phyloP scores from a whole-genome alignment of 441 rosid genomes.

The Melastoma candidum region DNA sequence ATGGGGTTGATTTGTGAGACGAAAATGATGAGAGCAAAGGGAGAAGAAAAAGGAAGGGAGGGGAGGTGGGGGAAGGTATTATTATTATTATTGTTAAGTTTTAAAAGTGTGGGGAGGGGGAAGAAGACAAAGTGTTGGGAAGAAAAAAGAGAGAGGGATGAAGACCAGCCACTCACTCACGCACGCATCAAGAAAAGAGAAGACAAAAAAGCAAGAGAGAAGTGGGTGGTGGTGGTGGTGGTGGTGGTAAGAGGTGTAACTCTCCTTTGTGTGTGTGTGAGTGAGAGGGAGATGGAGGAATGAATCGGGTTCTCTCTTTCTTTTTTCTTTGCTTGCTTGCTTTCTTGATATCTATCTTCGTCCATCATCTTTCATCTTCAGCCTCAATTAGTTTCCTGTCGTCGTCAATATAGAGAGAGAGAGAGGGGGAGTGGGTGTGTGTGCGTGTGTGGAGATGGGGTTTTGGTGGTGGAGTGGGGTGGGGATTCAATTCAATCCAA shows the following conservation, averaged over 20 bases:
- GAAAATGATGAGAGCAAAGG: neutral
- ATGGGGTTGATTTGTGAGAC: neutral
- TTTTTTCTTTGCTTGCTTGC: neutral
- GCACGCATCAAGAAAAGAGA: too few species aligned
- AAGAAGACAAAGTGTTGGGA: constrained; percentile 14
- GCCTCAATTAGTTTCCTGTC: constrained; percentile 2
- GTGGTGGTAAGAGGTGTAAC: too few species aligned
- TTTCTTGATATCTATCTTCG: constrained; percentile 8
- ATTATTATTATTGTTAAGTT: neutral
- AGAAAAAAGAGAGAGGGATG: constrained; percentile 7
- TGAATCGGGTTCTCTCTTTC: constrained; percentile 58
- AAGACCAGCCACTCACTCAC: constrained; percentile 74
- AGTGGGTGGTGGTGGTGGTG: constrained; percentile 3
- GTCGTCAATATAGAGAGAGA: too few species aligned
- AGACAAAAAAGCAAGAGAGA: too few species aligned
- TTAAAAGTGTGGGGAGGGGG: constrained; percentile 11
- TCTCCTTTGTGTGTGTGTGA: too few species aligned
- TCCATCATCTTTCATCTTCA: constrained; percentile 4
- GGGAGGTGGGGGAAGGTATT: too few species aligned
- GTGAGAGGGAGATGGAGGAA: too few species aligned
- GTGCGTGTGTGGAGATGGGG: too few species aligned
- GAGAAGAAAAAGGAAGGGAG: neutral
- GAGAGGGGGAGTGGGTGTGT: too few species aligned
- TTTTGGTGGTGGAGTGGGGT: too few species aligned
- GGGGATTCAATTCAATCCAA: too few species aligned